Percentiles rank a stretch among this genome's conserved stretches.
Evolutionary conservation across 257 asterid species (phyloP).

Genomic region (Plectranthus barbatus): DNA sequence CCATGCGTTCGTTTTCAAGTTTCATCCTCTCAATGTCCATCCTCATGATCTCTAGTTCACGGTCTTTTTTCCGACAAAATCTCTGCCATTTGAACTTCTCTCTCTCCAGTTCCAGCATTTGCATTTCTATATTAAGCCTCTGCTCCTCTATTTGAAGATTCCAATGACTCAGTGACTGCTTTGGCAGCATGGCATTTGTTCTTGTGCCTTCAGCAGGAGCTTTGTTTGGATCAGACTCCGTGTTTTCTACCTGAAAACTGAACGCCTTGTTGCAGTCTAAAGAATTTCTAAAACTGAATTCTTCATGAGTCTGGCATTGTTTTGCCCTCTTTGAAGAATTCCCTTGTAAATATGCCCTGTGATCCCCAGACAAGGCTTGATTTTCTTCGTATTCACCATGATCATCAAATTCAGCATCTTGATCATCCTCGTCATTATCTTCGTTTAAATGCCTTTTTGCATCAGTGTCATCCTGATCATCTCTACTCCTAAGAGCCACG

Average conservation of each 20-base stretch:
- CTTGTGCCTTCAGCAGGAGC: slow-evolving; percentile 17
- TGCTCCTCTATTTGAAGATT: slow-evolving; percentile 34
- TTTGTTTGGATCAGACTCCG: slow-evolving; percentile 11
- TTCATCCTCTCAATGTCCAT: slow-evolving; percentile 51
- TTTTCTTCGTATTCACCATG: slow-evolving; percentile 40
- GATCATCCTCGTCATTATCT: slow-evolving; percentile 53
- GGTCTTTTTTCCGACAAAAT: slow-evolving; percentile 42
- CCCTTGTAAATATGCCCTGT: slow-evolving; percentile 8
- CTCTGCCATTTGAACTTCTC: slow-evolving; percentile 54
- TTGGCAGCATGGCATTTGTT: slow-evolving; percentile 6
- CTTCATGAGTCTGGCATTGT: slow-evolving; percentile 20
- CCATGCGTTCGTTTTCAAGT: slow-evolving; percentile 46
- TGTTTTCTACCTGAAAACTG: slow-evolving; percentile 17
- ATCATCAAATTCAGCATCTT: slow-evolving; percentile 39
- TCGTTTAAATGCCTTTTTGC: slow-evolving; percentile 30
- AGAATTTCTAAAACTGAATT: slow-evolving; percentile 21
- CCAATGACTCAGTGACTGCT: slow-evolving; percentile 22
- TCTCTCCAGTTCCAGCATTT: slow-evolving; percentile 50
- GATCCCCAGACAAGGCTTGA: slow-evolving; percentile 22
- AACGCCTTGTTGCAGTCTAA: slow-evolving; percentile 24
- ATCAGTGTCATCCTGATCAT: slow-evolving; percentile 41
- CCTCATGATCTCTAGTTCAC: slow-evolving; percentile 33
- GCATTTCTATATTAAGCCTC: slow-evolving; percentile 32
- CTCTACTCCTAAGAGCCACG: slow-evolving; percentile 57
- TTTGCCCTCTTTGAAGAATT: slow-evolving; percentile 23